Evolutionary conservation across 768 basidiomycete genomes (phyloP).

Genomic region (Termitomyces sp.): DNA sequence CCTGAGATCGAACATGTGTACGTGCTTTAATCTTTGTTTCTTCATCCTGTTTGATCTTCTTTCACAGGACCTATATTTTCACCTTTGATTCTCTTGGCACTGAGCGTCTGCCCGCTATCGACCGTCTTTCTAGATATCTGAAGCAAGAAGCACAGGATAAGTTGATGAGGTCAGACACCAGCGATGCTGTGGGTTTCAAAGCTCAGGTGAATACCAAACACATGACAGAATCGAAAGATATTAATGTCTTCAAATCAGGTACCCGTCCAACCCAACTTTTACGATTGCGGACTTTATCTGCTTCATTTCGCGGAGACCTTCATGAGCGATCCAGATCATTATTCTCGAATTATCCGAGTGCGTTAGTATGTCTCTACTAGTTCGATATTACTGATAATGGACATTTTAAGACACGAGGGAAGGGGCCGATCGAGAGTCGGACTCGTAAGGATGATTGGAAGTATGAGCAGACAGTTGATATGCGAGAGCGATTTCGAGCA

Average conservation of each 20-base stretch:
- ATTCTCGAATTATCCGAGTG: slow-evolving; percentile 50
- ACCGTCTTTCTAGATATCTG: slow-evolving; percentile 65
- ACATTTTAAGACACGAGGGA: slow-evolving; percentile 21
- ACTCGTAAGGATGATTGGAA: slow-evolving; percentile 53
- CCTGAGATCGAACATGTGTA: slow-evolving; percentile 3
- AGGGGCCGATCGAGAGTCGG: slow-evolving; percentile 25
- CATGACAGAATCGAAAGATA: not conserved
- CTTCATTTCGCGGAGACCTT: slow-evolving; percentile 84
- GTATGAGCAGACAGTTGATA: slow-evolving; percentile 38
- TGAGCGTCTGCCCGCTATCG: slow-evolving; percentile 64
- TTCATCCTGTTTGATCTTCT: slow-evolving; percentile 7
- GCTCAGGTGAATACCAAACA: slow-evolving; percentile 43
- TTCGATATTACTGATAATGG: not conserved
- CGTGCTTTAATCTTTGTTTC: not conserved
- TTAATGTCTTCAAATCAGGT: slow-evolving; percentile 47
- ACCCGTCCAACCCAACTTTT: slow-evolving; percentile 83
- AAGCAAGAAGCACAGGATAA: slow-evolving; percentile 77
- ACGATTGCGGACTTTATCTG: slow-evolving; percentile 91
- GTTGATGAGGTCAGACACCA: slow-evolving; percentile 34
- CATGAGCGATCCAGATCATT: slow-evolving; percentile 55
- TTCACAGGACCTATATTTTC: slow-evolving; percentile 70
- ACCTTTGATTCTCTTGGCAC: slow-evolving; percentile 87
- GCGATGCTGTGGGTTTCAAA: slow-evolving; percentile 42
- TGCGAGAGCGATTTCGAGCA: slow-evolving; percentile 42
- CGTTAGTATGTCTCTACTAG: slow-evolving; percentile 9